phyloP scores from a whole-genome alignment of 768 basidiomycete genomes.

The Hypholoma fasciculare region DNA sequence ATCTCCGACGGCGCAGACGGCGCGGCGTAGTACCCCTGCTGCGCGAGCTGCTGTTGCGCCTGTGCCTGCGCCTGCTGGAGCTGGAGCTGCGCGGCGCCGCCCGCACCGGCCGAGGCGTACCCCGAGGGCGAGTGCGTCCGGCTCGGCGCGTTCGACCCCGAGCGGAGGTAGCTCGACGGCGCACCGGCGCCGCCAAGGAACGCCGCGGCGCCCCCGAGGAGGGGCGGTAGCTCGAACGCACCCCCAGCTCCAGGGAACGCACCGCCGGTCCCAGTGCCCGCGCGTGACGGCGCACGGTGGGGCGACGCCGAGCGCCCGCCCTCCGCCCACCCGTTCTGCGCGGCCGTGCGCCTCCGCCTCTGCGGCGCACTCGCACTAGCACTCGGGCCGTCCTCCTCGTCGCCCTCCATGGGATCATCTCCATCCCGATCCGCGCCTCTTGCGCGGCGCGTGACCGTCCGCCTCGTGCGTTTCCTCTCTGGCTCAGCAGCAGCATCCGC shows the following conservation, averaged over 20 bases:
- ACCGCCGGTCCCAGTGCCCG: constrained; percentile 14
- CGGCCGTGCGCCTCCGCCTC: constrained; percentile 22
- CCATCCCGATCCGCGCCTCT: constrained; percentile 33
- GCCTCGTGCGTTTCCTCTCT: constrained; percentile 56
- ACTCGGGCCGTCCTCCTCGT: constrained; percentile 27
- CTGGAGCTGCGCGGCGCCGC: constrained; percentile 14
- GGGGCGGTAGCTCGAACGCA: constrained; percentile 65
- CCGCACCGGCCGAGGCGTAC: constrained; percentile 25
- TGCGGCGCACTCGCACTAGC: neutral
- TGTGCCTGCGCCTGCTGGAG: constrained; percentile 13
- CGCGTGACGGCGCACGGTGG: constrained; percentile 24
- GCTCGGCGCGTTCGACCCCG: constrained; percentile 67
- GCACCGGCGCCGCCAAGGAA: constrained; percentile 38
- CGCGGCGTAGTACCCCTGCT: constrained; percentile 15
- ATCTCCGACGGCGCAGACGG: constrained; percentile 23
- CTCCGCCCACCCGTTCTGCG: constrained; percentile 30
- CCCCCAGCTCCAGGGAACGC: constrained; percentile 20
- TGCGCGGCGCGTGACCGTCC: constrained; percentile 23
- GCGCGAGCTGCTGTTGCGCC: too few species aligned
- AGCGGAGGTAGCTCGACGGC: constrained; percentile 60
- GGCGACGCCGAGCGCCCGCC: constrained; percentile 37
- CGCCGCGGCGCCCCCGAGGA: constrained; percentile 38
- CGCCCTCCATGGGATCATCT: constrained; percentile 52
- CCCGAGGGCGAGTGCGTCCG: constrained; percentile 72
- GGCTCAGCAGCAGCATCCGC: constrained; percentile 48